Percentiles rank a stretch among this genome's conserved stretches.
phyloP scores from a whole-genome alignment of 495 filamentous ascomycete species.

The Penicillium antarcticum region DNA sequence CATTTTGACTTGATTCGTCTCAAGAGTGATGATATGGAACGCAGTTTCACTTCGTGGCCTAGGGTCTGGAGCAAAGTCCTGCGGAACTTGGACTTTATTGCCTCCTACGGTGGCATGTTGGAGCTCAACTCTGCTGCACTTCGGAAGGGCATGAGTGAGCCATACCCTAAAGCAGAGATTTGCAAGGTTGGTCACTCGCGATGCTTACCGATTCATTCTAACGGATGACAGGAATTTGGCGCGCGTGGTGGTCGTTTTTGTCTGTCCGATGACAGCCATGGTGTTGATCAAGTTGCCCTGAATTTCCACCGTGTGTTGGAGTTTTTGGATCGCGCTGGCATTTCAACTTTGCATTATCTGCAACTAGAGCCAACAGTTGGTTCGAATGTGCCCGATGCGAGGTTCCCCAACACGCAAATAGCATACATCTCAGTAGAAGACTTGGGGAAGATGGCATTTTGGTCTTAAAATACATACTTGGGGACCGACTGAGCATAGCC shows the following conservation, averaged over 20 bases:
- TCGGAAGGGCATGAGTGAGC: conserved; percentile 85
- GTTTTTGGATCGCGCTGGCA: conserved; percentile 50
- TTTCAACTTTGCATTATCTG: conserved; percentile 42
- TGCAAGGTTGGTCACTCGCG: conserved; percentile 56
- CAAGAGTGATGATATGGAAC: conserved; percentile 63
- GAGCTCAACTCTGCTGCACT: conserved; percentile 86
- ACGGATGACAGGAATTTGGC: conserved; percentile 49
- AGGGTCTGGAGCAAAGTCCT: conserved; percentile 69
- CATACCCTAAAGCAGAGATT: conserved; percentile 80
- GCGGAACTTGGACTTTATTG: conserved; percentile 70
- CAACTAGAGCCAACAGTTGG: conserved; percentile 23
- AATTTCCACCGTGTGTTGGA: conserved; percentile 61
- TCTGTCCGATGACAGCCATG: conserved; percentile 89
- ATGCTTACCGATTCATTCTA: too few species aligned
- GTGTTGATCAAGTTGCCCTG: conserved; percentile 71
- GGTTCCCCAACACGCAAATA: conserved; percentile 40
- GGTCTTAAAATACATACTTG: not conserved
- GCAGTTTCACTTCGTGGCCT: conserved; percentile 49
- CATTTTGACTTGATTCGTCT: conserved; percentile 92
- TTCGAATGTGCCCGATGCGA: conserved; percentile 26
- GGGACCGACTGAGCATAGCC: too few species aligned
- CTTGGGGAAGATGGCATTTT: conserved; percentile 22
- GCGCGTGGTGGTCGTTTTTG: conserved; percentile 74
- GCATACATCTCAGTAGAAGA: conserved; percentile 23
- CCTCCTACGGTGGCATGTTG: conserved; percentile 71